Percentiles rank a stretch among this genome's conserved stretches.
These are phyloP conservation scores for Blastocystis sp. DNA, from an alignment of 352 stramenopile genomes.

Conservation along the genomic window DNA sequence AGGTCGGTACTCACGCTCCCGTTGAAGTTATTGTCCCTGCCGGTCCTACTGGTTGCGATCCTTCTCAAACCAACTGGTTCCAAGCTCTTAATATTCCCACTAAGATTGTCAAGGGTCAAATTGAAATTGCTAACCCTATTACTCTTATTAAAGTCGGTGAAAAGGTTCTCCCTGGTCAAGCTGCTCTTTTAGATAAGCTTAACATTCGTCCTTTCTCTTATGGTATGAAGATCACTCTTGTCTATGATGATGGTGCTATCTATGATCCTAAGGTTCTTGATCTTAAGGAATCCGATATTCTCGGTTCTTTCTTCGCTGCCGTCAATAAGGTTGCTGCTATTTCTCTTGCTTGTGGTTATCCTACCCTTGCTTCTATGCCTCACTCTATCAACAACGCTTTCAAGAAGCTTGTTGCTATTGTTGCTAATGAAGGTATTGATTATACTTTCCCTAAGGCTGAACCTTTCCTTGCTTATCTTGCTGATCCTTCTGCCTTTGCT, in stretches of 20 bases:
- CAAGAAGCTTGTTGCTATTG: conserved; percentile 81
- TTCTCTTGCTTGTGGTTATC: conserved; percentile 77
- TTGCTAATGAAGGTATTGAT: conserved; percentile 66
- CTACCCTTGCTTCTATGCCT: conserved; percentile 83
- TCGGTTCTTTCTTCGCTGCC: conserved; percentile 75
- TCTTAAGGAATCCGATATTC: conserved; percentile 85
- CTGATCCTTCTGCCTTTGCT: conserved; percentile 72
- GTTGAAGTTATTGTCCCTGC: conserved; percentile 82
- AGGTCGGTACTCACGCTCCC: conserved; percentile 77
- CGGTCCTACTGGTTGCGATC: conserved; percentile 89
- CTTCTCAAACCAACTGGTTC: conserved; percentile 97
- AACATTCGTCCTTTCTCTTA: conserved; percentile 97
- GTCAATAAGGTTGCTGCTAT: conserved; percentile 75
- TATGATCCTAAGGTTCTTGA: conserved; percentile 93
- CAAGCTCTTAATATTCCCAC: conserved; percentile 93
- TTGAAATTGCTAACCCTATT: conserved; percentile 94
- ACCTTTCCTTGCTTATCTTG: conserved; percentile 80
- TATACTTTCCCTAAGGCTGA: conserved; percentile 93
- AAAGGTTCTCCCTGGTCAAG: conserved; percentile 90
- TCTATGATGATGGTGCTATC: conserved; percentile 96
- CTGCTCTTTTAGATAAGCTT: conserved; percentile 89
- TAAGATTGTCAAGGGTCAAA: conserved; percentile 98
- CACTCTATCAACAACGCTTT: conserved; percentile 97
- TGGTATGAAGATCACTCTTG: conserved; percentile 75
- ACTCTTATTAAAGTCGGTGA: conserved; percentile 76